A percentile compares a stretch with the other conserved stretches of the same genome.
phyloP scores from a whole-genome alignment of 148 eudicot species.

The Vaccinium macrocarpon region DNA sequence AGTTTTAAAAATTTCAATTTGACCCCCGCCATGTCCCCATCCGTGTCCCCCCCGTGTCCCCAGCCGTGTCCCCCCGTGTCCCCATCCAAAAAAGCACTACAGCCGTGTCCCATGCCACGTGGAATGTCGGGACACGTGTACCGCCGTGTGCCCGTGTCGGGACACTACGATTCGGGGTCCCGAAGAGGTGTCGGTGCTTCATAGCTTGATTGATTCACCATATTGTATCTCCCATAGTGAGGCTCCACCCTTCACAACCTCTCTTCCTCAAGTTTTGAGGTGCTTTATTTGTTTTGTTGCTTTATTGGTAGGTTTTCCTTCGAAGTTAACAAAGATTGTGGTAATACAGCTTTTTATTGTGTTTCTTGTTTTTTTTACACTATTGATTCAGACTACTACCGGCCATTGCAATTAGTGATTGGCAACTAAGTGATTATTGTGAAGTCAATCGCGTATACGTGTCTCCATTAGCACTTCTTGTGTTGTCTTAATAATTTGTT shows the following conservation, averaged over 20 bases:
- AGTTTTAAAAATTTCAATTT: too few relatives aligned
- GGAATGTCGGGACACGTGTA: too few relatives aligned
- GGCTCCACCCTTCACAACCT: background rate
- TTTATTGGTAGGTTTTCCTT: background rate
- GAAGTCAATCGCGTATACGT: background rate
- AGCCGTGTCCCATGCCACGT: too few relatives aligned
- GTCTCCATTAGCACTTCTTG: background rate
- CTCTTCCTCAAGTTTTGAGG: background rate
- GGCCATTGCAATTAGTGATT: conserved; percentile 8
- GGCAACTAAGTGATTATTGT: background rate
- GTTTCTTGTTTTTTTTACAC: background rate
- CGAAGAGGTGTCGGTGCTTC: too few relatives aligned
- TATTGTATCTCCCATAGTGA: background rate
- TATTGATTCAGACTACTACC: background rate
- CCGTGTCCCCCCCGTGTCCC: too few relatives aligned
- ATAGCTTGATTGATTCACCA: conserved; percentile 2
- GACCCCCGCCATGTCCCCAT: too few relatives aligned
- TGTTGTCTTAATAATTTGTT: conserved; percentile 12
- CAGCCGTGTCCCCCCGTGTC: too few relatives aligned
- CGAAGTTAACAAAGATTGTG: background rate
- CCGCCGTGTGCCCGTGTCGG: too few relatives aligned
- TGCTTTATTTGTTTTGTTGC: background rate
- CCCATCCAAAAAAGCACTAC: too few relatives aligned
- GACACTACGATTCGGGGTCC: too few relatives aligned
- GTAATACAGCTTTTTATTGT: background rate